Conservation (phyloP, 2,329 filamentous ascomycete species). For the Trichoderma sp. region DNA sequence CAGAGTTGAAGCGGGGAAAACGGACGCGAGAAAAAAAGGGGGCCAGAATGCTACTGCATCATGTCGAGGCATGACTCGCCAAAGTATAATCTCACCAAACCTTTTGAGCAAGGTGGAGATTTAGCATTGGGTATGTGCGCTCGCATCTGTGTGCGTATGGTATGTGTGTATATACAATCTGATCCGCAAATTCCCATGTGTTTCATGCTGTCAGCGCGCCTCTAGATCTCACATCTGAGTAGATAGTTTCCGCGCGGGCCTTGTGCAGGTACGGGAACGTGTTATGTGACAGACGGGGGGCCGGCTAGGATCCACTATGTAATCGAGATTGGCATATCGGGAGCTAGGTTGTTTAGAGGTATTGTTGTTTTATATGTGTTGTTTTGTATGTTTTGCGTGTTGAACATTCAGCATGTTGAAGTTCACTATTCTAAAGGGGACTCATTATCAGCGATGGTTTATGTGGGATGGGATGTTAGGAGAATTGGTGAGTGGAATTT, state of each 20-base stretch:
- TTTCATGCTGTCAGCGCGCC: neutral
- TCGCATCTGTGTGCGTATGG: neutral
- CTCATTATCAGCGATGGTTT: neutral
- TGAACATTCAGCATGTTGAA: neutral
- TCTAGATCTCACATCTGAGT: neutral
- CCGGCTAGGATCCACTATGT: neutral
- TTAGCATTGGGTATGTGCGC: neutral
- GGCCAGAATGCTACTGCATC: neutral
- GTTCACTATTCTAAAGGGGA: neutral
- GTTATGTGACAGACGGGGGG: no score
- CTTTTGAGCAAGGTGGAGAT: neutral
- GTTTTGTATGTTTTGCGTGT: neutral
- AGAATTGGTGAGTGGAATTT: neutral
- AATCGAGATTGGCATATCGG: neutral
- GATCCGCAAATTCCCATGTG: neutral
- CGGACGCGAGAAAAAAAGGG: neutral
- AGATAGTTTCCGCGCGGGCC: neutral
- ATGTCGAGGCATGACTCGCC: constrained; percentile 14
- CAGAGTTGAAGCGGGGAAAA: neutral
- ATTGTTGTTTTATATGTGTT: neutral
- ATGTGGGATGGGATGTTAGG: neutral
- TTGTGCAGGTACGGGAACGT: neutral
- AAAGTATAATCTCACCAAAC: neutral
- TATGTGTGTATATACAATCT: neutral
- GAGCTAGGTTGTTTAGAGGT: neutral